phyloP scores from a whole-genome alignment of 2,329 filamentous ascomycete genomes.

The Decorospora gaudefroyi region DNA sequence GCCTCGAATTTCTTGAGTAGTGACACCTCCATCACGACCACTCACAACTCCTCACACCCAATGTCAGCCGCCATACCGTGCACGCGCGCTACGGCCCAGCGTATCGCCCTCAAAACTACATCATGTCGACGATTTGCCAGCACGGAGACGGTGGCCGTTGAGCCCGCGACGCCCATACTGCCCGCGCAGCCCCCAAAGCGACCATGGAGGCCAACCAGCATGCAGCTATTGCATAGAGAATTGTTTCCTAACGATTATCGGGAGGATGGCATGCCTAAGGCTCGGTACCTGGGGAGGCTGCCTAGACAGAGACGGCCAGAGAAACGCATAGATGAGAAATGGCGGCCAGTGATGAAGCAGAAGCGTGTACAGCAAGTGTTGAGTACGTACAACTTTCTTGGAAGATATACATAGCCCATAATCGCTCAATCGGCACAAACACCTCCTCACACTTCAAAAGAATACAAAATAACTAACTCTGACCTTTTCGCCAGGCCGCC shows the following conservation, averaged over 20 bases:
- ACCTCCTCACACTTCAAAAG: no score
- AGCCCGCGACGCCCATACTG: slow-evolving; percentile 6
- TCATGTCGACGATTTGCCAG: slow-evolving; percentile 28
- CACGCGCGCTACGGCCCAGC: slow-evolving; percentile 59
- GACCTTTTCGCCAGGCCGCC: slow-evolving; percentile 19
- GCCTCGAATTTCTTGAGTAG: slow-evolving; percentile 29
- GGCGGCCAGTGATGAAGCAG: slow-evolving; percentile 17
- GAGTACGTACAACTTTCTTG: slow-evolving; percentile 10
- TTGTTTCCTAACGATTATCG: slow-evolving; percentile 19
- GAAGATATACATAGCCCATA: no score
- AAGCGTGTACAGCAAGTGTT: slow-evolving; percentile 17
- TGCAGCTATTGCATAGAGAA: slow-evolving; percentile 28
- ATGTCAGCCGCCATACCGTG: slow-evolving; percentile 64
- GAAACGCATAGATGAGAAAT: slow-evolving; percentile 20
- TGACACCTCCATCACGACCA: slow-evolving; percentile 10
- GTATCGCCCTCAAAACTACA: slow-evolving; percentile 21
- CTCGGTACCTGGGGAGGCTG: not conserved
- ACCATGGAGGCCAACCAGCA: slow-evolving; percentile 14
- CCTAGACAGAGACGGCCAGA: slow-evolving; percentile 4
- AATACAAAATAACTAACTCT: slow-evolving; percentile 4
- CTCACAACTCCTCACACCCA: slow-evolving; percentile 22
- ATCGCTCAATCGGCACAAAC: no score
- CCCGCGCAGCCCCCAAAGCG: slow-evolving; percentile 11
- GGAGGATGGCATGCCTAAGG: slow-evolving; percentile 4
- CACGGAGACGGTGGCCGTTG: slow-evolving; percentile 22